A percentile compares a stretch with the other conserved stretches of the same genome.
Conservation (phyloP, 176 grass and related monocot genomes). For the Urochloa ruziziensis region DNA sequence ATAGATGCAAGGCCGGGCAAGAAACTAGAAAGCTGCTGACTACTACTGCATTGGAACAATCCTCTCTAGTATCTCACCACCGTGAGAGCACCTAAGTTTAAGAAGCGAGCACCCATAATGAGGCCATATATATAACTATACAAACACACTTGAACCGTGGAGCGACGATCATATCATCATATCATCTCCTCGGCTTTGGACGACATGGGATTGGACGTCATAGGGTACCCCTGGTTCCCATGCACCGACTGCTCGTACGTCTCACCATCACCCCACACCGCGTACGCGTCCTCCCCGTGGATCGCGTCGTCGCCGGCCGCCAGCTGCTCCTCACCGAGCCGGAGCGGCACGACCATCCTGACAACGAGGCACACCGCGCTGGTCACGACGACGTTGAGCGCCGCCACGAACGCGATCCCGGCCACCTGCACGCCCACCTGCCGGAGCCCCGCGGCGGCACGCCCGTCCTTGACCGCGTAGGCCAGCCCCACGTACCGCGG, state of each 20-base stretch:
- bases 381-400: conserved; percentile 50
- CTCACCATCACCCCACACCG: conserved; percentile 87
- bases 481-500: conserved; percentile 62
- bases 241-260: conserved; percentile 81
- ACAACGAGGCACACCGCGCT: conserved; percentile 55
- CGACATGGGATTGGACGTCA: conserved; percentile 30
- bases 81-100: neutral
- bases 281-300: conserved; percentile 82
- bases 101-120: neutral
- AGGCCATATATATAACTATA: neutral
- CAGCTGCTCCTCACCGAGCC: conserved; percentile 61
- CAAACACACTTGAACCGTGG: neutral
- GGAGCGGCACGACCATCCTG: conserved; percentile 47
- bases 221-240: conserved; percentile 32
- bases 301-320: conserved; percentile 61
- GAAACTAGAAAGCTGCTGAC: neutral
- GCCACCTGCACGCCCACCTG: conserved; percentile 67
- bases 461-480: conserved; percentile 56
- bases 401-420: conserved; percentile 59
- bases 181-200: conserved; percentile 43
- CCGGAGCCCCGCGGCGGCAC: conserved; percentile 43
- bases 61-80: neutral
- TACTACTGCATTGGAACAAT: neutral
- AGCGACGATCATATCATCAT: too few relatives aligned
- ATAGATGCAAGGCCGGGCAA: neutral